These are phyloP conservation scores for Candida caryicola DNA, from an alignment of 805 yeast species.

Conservation along the genomic window DNA sequence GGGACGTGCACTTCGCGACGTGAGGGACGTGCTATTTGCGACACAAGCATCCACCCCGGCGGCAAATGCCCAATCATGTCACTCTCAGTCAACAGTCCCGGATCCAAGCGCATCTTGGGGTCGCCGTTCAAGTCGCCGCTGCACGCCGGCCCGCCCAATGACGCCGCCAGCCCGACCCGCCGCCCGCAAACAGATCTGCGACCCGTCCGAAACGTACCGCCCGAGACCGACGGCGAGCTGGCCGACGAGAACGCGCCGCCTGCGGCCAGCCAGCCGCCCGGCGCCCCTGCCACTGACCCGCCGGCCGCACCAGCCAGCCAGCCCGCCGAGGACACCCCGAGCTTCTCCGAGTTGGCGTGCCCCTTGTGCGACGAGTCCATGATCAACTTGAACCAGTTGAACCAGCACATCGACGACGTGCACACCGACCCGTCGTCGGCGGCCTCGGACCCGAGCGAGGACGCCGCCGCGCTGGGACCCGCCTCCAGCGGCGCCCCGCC, in stretches of 20 bases:
- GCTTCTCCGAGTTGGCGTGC: constrained; percentile 45
- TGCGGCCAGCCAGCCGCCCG: background rate
- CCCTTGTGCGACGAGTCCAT: constrained; percentile 69
- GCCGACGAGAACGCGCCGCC: constrained; percentile 1
- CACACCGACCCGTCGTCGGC: constrained; percentile 33
- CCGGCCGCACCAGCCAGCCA: constrained; percentile 10
- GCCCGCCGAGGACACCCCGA: constrained; percentile 7
- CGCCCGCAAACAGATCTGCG: too few relatives aligned
- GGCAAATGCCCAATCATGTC: constrained; percentile 1
- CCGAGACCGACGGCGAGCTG: too few relatives aligned
- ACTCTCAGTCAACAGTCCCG: constrained; percentile 1
- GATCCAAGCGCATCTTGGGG: constrained; percentile 16
- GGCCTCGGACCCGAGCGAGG: constrained; percentile 18
- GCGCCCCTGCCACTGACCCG: too few relatives aligned
- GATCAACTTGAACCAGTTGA: constrained; percentile 53
- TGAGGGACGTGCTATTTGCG: too few relatives aligned
- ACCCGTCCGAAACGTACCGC: too few relatives aligned
- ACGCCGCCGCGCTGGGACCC: background rate
- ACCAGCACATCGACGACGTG: constrained; percentile 67
- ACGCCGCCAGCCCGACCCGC: constrained; percentile 2
- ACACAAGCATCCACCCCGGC: too few relatives aligned
- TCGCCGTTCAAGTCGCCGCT: constrained; percentile 24
- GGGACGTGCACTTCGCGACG: too few relatives aligned
- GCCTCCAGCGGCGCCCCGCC: background rate
- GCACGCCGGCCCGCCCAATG: constrained; percentile 4